Evolutionary conservation across 331 rosid genomes (phyloP).

Genomic region (Quercus tomentella): DNA sequence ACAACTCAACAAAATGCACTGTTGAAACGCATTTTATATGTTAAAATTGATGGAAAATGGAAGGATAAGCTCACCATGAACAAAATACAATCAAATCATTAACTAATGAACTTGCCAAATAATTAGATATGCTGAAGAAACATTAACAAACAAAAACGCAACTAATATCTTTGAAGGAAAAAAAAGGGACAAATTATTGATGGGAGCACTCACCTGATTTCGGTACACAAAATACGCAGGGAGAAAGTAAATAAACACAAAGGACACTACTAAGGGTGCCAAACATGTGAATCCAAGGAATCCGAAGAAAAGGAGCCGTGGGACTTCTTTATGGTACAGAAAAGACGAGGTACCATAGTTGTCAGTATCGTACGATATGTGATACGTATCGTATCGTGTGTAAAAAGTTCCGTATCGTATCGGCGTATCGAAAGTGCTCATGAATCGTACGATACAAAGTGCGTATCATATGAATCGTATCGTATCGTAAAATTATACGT

Average conservation of each 20-base stretch:
- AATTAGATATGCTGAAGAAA: background rate
- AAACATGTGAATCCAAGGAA: conserved; percentile 84
- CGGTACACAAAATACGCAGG: conserved; percentile 85
- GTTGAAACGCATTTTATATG: background rate
- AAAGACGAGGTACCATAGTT: conserved; percentile 32
- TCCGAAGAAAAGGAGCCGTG: conserved; percentile 77
- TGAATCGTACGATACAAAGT: no score
- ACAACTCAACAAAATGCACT: background rate
- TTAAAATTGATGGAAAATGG: background rate
- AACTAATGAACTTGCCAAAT: background rate
- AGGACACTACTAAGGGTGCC: conserved; percentile 77
- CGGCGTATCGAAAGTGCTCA: no score
- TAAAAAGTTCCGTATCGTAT: no score
- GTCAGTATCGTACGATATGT: no score
- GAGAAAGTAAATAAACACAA: conserved; percentile 67
- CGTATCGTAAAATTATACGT: no score
- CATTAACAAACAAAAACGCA: background rate
- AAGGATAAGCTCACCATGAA: background rate
- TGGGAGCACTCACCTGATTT: conserved; percentile 67
- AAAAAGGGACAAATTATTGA: background rate
- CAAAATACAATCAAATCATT: background rate
- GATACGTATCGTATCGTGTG: background rate
- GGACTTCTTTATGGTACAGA: conserved; percentile 90
- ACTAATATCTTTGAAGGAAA: background rate
- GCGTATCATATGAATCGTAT: no score